Evolutionary conservation across 305 asterid genomes (phyloP).

Genomic region (Fraxinus ornus): DNA sequence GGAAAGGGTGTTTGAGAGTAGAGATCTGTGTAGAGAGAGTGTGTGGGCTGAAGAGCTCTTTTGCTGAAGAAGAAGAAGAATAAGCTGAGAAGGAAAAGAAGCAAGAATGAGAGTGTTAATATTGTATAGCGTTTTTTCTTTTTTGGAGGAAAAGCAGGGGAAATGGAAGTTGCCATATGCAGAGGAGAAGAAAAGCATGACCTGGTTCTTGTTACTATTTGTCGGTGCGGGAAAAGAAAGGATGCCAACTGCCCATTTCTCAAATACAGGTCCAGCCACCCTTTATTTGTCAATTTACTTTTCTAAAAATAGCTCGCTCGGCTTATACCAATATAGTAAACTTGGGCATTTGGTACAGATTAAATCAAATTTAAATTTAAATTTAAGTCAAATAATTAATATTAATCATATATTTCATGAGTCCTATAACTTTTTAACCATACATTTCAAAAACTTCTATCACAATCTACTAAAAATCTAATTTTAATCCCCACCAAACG

Average conservation of each 20-base stretch:
- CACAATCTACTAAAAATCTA: too few relatives aligned
- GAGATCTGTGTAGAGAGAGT: constrained; percentile 34
- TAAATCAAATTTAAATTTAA: too few relatives aligned
- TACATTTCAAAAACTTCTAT: too few relatives aligned
- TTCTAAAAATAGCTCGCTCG: neutral
- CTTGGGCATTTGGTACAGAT: neutral
- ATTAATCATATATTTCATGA: too few relatives aligned
- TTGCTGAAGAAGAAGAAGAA: constrained; percentile 48
- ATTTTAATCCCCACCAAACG: too few relatives aligned
- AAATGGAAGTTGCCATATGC: constrained; percentile 39
- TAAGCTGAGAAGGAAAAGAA: constrained; percentile 41
- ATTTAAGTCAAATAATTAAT: too few relatives aligned
- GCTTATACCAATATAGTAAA: neutral
- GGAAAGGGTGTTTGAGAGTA: constrained; percentile 27
- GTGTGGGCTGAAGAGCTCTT: constrained; percentile 44
- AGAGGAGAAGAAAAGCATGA: constrained; percentile 31
- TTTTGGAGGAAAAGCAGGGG: constrained; percentile 20
- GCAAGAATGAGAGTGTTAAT: constrained; percentile 26
- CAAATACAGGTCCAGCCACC: too few relatives aligned
- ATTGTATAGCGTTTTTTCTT: constrained; percentile 35
- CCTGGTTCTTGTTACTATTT: constrained; percentile 2
- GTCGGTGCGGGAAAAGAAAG: neutral
- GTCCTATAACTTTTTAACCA: too few relatives aligned
- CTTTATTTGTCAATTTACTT: neutral
- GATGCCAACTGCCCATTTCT: neutral